phyloP scores from a whole-genome alignment of 2,329 filamentous ascomycete species.

The Cordyceps pruinosa region DNA sequence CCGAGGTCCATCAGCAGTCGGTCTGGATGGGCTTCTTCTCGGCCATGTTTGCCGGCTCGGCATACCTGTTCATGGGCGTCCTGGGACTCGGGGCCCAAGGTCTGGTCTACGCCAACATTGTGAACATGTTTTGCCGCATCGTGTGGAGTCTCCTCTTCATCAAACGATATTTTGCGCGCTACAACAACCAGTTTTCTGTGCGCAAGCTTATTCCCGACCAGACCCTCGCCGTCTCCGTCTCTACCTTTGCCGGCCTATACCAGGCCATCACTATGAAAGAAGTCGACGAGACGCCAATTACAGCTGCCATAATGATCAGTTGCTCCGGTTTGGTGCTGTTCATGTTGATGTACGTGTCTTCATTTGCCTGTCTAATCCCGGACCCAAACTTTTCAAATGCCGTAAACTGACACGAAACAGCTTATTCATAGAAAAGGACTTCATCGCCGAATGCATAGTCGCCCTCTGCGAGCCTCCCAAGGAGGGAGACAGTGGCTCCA shows the following conservation, averaged over 20 bases:
- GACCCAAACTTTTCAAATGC: slow-evolving; percentile 6
- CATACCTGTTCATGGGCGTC: slow-evolving; percentile 67
- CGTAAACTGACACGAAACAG: slow-evolving; percentile 27
- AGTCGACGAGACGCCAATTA: slow-evolving; percentile 23
- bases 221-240: slow-evolving; percentile 22
- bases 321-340: slow-evolving; percentile 45
- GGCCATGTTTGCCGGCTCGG: slow-evolving; percentile 63
- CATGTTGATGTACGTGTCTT: slow-evolving; percentile 51
- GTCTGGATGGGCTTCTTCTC: slow-evolving; percentile 82
- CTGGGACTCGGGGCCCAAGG: slow-evolving; percentile 67
- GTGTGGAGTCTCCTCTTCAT: slow-evolving; percentile 75
- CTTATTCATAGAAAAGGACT: slow-evolving; percentile 45
- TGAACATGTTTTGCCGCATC: slow-evolving; percentile 86
- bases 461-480: slow-evolving; percentile 30
- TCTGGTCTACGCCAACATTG: slow-evolving; percentile 75
- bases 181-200: slow-evolving; percentile 29
- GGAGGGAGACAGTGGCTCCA: slow-evolving; percentile 20
- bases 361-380: slow-evolving; percentile 1
- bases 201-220: slow-evolving; percentile 23
- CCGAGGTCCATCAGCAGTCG: slow-evolving; percentile 70
- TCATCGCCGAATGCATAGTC: slow-evolving; percentile 44
- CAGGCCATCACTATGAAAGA: slow-evolving; percentile 20
- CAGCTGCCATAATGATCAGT: slow-evolving; percentile 40
- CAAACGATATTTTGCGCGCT: slow-evolving; percentile 48
- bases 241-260: slow-evolving; percentile 22